A percentile compares a stretch with the other conserved stretches of the same genome.
Conservation (phyloP, 2,329 filamentous ascomycete species). For the Plenodomus lindquistii region DNA sequence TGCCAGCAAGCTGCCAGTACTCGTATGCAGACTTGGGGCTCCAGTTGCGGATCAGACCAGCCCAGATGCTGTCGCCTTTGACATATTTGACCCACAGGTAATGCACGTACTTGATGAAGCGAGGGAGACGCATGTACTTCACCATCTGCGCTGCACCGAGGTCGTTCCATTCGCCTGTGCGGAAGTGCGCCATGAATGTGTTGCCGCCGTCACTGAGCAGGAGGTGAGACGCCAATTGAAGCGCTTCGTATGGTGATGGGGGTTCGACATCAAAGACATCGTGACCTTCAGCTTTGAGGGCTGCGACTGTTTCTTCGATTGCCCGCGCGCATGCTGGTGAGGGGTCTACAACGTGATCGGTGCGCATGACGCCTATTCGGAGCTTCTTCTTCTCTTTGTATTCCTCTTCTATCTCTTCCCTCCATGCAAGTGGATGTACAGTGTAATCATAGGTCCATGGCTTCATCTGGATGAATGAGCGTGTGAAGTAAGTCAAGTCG, state of each 20-base stretch:
- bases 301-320: constrained; percentile 69
- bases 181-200: constrained; percentile 77
- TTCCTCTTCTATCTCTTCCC: constrained; percentile 62
- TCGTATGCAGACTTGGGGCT: constrained; percentile 73
- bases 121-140: constrained; percentile 72
- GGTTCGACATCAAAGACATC: constrained; percentile 69
- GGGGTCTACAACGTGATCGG: constrained; percentile 82
- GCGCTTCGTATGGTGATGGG: constrained; percentile 72
- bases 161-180: constrained; percentile 78
- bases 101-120: constrained; percentile 79
- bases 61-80: constrained; percentile 75
- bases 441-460: constrained; percentile 89
- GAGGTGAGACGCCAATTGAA: constrained; percentile 76
- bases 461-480: constrained; percentile 75
- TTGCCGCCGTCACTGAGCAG: constrained; percentile 83
- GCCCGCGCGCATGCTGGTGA: constrained; percentile 82
- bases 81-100: constrained; percentile 90
- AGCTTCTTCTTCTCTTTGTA: constrained; percentile 65
- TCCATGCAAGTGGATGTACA: constrained; percentile 84
- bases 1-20: constrained; percentile 79
- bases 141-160: constrained; percentile 75
- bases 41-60: constrained; percentile 74
- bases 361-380: constrained; percentile 75
- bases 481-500: constrained; percentile 84
- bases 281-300: constrained; percentile 73